Percentiles rank a stretch among this genome's conserved stretches.
Evolutionary conservation across 2,329 filamentous ascomycete species (phyloP).

Genomic region (Stemphylium vesicarium): DNA sequence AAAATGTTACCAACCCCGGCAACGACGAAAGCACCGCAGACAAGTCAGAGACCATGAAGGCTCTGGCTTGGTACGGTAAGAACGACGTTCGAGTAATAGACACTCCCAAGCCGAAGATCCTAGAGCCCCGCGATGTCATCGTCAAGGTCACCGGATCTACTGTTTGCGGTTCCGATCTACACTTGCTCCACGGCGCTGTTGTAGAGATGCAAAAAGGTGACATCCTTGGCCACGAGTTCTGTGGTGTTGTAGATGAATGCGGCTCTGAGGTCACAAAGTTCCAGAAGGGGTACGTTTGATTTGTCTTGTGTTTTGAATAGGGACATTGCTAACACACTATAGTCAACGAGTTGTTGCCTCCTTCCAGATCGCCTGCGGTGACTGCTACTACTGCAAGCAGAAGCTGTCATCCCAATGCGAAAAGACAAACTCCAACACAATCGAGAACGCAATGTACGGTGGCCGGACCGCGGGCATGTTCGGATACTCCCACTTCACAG

Average conservation of each 20-base stretch:
- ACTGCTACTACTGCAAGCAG: conserved; percentile 79
- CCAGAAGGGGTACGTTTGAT: conserved; percentile 47
- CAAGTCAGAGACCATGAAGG: conserved; percentile 72
- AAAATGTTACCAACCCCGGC: conserved; percentile 73
- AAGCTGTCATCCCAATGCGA: conserved; percentile 82
- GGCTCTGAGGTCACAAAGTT: conserved; percentile 53
- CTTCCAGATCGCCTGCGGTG: conserved; percentile 78
- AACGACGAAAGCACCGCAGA: conserved; percentile 51
- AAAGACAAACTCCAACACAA: conserved; percentile 75
- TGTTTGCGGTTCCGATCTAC: conserved; percentile 67
- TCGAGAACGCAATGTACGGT: conserved; percentile 78
- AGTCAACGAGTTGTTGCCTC: conserved; percentile 75
- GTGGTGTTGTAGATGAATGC: conserved; percentile 57
- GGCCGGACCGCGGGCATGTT: conserved; percentile 72
- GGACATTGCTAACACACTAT: conserved; percentile 24
- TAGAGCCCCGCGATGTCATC: conserved; percentile 79
- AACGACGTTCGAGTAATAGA: conserved; percentile 75
- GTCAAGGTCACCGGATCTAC: conserved; percentile 75
- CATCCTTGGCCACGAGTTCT: conserved; percentile 61
- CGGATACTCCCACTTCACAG: conserved; percentile 72
- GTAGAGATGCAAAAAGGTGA: conserved; percentile 60
- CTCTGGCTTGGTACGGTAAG: conserved; percentile 82
- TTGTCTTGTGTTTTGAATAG: neutral
- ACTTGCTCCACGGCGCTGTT: conserved; percentile 59
- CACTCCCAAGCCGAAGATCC: conserved; percentile 71